A percentile compares a stretch with the other conserved stretches of the same genome.
Evolutionary conservation across 768 basidiomycete species (phyloP).

Genomic region (Boletus speciosus): DNA sequence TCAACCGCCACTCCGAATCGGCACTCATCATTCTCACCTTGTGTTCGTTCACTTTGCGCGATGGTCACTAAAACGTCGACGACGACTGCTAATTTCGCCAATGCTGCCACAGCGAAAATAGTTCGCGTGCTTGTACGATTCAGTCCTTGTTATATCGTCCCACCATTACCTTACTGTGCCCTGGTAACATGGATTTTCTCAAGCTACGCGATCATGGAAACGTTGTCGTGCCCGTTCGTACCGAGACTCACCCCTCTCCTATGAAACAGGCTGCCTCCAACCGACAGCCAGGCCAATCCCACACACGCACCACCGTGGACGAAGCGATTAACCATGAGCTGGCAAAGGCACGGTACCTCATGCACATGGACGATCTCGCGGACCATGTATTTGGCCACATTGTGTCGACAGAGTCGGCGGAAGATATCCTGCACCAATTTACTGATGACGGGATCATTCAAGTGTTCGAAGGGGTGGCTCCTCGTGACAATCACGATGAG

Average conservation of each 20-base stretch:
- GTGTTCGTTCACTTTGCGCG: background rate
- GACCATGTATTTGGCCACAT: slow-evolving; percentile 9
- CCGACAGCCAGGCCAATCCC: background rate
- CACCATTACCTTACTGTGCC: background rate
- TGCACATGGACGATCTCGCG: background rate
- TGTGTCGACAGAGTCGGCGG: background rate
- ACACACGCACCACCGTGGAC: background rate
- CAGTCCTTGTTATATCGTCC: background rate
- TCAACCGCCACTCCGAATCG: background rate
- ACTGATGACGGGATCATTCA: background rate
- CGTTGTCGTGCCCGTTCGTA: background rate
- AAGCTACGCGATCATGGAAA: background rate
- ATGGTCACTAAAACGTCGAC: background rate
- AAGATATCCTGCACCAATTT: background rate
- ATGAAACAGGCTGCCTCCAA: background rate
- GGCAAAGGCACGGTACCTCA: background rate
- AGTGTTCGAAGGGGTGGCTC: background rate
- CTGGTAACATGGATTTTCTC: background rate
- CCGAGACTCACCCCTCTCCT: background rate
- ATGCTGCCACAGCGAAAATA: background rate
- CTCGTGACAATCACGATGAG: background rate
- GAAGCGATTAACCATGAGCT: slow-evolving; percentile 3
- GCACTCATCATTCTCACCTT: background rate
- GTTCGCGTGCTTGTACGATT: background rate
- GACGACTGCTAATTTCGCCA: background rate